These are phyloP conservation scores for Anthostomella pinea DNA, from an alignment of 2,329 filamentous ascomycete genomes.

Conservation along the genomic window DNA sequence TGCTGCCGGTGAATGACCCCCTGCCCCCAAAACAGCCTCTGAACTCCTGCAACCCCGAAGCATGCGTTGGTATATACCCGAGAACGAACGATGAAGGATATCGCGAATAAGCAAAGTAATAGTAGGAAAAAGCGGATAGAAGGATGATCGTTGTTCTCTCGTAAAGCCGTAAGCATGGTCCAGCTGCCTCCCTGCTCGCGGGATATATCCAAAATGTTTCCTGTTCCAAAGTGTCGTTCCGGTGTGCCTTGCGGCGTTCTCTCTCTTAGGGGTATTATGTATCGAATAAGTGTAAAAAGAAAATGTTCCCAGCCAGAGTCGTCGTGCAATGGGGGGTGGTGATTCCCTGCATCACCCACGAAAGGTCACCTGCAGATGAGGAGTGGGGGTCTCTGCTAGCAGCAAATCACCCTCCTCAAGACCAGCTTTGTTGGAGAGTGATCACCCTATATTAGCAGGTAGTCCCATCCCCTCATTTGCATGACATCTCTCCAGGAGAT, in stretches of 20 bases:
- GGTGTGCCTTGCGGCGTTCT: slow-evolving; percentile 34
- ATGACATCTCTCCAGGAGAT: slow-evolving; percentile 96
- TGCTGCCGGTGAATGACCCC: slow-evolving; percentile 10
- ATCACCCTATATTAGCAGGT: slow-evolving; percentile 71
- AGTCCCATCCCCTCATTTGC: slow-evolving; percentile 88
- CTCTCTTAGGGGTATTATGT: slow-evolving; percentile 30
- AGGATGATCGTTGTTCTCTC: slow-evolving; percentile 28
- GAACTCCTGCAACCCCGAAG: slow-evolving; percentile 21
- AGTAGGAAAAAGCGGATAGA: slow-evolving; percentile 24
- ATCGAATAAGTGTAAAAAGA: slow-evolving; percentile 25
- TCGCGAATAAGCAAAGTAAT: slow-evolving; percentile 28
- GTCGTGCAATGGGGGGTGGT: slow-evolving; percentile 30
- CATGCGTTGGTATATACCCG: slow-evolving; percentile 32
- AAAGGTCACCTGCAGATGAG: slow-evolving; percentile 26
- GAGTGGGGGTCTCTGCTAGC: slow-evolving; percentile 9
- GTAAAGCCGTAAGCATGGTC: slow-evolving; percentile 28
- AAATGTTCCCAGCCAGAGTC: slow-evolving; percentile 22
- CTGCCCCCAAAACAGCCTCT: slow-evolving; percentile 1
- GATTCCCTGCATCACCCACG: slow-evolving; percentile 38
- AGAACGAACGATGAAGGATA: slow-evolving; percentile 24
- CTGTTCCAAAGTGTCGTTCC: slow-evolving; percentile 32
- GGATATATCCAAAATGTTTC: slow-evolving; percentile 26
- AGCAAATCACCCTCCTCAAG: slow-evolving; percentile 31
- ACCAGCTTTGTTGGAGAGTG: slow-evolving; percentile 34
- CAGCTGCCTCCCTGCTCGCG: slow-evolving; percentile 21